Evolutionary conservation across 441 rosid genomes (phyloP), one percentile per base, ranked within the genome.

Genomic region (Euphorbia schlechtendalii): DNA sequence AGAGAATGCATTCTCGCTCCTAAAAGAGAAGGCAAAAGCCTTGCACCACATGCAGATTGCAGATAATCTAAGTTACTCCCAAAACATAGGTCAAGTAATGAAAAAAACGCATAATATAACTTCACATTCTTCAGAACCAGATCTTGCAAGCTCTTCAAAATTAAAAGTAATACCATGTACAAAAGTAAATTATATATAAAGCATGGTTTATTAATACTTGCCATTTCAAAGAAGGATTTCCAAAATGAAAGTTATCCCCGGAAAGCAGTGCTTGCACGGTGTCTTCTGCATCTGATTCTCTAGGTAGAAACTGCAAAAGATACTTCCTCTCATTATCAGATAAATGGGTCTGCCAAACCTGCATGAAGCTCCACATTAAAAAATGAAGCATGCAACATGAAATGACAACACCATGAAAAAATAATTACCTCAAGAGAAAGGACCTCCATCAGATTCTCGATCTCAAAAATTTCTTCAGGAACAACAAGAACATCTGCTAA

Each of bases 221-320:
- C 99, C 99, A 94, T 76, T 82, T 80, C 65, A 82, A 74, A 63
- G 72, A 81, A 73, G 91, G 96, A 80, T 83, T 94, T 72, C 96
- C 98, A 71, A 94, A 91, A 69, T 86, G 88, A 59, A 91, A 83
- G 83, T 83, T 87, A 24, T 89, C 88, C 71, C 94, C 96, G 22
- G 77, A 78, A 76, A 89, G 82, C 82, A 94, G 74, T 61, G 82
- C 68, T 69, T 82, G 81, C 68, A 87, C 82, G 65, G 79, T 78
- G 70, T 87, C 80, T 69, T 84, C 92, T 38, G 73, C 73, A 62
- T 79, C 89, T 61, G 75, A 60, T 67, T 81, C 96, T 52, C 66
- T 64, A 18, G 99, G 99, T 65, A 94, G 90, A 77, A 89, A 89
- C 71, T 91, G 96, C 76, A 59, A 69, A 48, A 94, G 94, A 76